phyloP scores from a whole-genome alignment of 495 filamentous ascomycete species.

The Hypomontagnella monticulosa region DNA sequence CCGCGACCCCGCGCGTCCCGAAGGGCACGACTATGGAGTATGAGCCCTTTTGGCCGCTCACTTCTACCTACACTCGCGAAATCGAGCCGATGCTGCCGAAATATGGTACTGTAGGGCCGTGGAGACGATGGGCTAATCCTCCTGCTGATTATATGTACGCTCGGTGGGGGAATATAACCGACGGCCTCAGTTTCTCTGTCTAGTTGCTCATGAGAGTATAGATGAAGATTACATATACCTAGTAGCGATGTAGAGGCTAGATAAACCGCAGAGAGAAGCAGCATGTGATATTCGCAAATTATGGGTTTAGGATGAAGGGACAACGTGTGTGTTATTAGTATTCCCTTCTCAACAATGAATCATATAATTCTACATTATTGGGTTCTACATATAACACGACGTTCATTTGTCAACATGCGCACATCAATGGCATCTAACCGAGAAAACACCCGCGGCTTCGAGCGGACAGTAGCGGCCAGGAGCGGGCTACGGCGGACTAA shows the following conservation, averaged over 20 bases:
- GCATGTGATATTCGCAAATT: too few relatives aligned
- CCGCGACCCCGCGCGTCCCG: slow-evolving; percentile 9
- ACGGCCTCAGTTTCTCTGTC: slow-evolving; percentile 7
- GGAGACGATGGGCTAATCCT: slow-evolving; percentile 13
- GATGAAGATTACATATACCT: too few relatives aligned
- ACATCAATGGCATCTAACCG: too few relatives aligned
- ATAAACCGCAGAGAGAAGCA: too few relatives aligned
- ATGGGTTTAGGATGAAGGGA: too few relatives aligned
- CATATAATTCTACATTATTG: too few relatives aligned
- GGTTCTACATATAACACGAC: too few relatives aligned
- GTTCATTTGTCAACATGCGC: too few relatives aligned
- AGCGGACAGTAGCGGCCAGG: background rate
- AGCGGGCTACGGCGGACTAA: slow-evolving; percentile 3
- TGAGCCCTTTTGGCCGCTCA: slow-evolving; percentile 11
- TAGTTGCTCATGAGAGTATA: too few relatives aligned
- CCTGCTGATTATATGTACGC: slow-evolving; percentile 13
- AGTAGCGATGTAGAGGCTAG: too few relatives aligned
- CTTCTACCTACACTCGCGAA: slow-evolving; percentile 14
- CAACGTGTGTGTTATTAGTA: too few relatives aligned
- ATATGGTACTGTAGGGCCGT: slow-evolving; percentile 25
- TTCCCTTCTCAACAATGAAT: too few relatives aligned
- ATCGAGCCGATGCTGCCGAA: slow-evolving; percentile 2
- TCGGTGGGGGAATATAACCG: slow-evolving; percentile 27
- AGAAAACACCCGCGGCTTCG: background rate
- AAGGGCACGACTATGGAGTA: background rate